Percentiles rank a stretch among this genome's conserved stretches.
Evolutionary conservation across 176 grass and related monocot species (phyloP).

Genomic region (Areca catechu): DNA sequence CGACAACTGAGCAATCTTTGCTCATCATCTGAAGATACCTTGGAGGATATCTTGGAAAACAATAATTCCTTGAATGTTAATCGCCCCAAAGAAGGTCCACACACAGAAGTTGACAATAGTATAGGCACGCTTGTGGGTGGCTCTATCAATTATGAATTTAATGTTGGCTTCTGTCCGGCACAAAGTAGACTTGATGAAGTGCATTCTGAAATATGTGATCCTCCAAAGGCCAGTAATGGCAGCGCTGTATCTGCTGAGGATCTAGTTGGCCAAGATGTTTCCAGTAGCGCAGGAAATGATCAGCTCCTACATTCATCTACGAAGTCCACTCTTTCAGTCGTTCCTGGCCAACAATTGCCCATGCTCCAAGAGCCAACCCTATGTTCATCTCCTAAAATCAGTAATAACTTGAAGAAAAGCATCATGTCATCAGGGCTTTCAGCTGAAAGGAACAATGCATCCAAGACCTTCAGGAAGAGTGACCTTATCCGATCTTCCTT

Average conservation of each 20-base stretch:
- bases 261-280: not conserved
- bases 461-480: conserved; percentile 24
- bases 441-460: conserved; percentile 25
- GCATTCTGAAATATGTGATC: conserved; percentile 15
- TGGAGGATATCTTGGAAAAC: conserved; percentile 43
- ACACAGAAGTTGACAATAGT: conserved; percentile 25
- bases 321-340: conserved; percentile 36
- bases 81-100: conserved; percentile 18
- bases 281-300: conserved; percentile 13
- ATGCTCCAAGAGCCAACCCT: conserved; percentile 56
- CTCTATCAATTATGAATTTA: not conserved
- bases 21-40: conserved; percentile 63
- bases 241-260: not conserved
- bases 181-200: conserved; percentile 17
- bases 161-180: not conserved
- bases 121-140: not conserved
- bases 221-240: not conserved
- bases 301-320: conserved; percentile 16
- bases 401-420: conserved; percentile 49
- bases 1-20: conserved; percentile 65
- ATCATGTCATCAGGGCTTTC: conserved; percentile 34
- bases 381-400: conserved; percentile 86
- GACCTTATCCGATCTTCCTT: conserved; percentile 46
- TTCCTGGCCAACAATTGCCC: conserved; percentile 25
- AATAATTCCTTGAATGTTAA: conserved; percentile 29